Percentiles rank a stretch among this genome's conserved stretches.
Evolutionary conservation across 192 early-diverging fungal genomes (phyloP).

Genomic region (Coemansia sp.): DNA sequence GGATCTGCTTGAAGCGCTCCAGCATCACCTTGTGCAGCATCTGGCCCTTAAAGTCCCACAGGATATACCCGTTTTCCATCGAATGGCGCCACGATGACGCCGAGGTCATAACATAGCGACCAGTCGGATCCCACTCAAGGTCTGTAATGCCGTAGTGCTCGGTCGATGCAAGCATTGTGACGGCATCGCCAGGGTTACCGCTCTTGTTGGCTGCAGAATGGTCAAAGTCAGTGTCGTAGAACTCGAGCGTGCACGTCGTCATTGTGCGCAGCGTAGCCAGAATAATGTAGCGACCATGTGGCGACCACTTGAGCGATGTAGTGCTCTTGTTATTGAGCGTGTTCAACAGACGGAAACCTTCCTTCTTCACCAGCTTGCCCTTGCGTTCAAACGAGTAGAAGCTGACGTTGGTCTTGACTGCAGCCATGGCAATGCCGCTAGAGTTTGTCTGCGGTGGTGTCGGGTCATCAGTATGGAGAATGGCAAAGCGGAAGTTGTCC

Average conservation of each 20-base stretch:
- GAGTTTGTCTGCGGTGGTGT: constrained; percentile 54
- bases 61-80: constrained; percentile 84
- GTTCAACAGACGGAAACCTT: constrained; percentile 81
- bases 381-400: constrained; percentile 85
- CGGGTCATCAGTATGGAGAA: constrained; percentile 79
- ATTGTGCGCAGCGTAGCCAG: constrained; percentile 79
- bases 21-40: constrained; percentile 70
- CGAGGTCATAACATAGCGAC: constrained; percentile 86
- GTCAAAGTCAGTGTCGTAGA: constrained; percentile 89
- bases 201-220: constrained; percentile 50
- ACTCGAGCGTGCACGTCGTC: constrained; percentile 81
- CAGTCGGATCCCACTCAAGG: constrained; percentile 98
- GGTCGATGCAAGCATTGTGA: constrained; percentile 66
- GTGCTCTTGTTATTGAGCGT: constrained; percentile 76
- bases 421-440: constrained; percentile 51
- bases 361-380: constrained; percentile 61
- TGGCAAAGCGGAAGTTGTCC: constrained; percentile 74
- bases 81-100: constrained; percentile 85
- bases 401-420: constrained; percentile 67
- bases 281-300: constrained; percentile 89
- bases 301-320: constrained; percentile 91
- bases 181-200: constrained; percentile 58
- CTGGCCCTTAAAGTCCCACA: constrained; percentile 92
- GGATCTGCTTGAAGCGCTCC: constrained; percentile 86
- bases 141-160: constrained; percentile 97